phyloP scores from a whole-genome alignment of 495 filamentous ascomycete genomes.

The Xylaria palmicola region DNA sequence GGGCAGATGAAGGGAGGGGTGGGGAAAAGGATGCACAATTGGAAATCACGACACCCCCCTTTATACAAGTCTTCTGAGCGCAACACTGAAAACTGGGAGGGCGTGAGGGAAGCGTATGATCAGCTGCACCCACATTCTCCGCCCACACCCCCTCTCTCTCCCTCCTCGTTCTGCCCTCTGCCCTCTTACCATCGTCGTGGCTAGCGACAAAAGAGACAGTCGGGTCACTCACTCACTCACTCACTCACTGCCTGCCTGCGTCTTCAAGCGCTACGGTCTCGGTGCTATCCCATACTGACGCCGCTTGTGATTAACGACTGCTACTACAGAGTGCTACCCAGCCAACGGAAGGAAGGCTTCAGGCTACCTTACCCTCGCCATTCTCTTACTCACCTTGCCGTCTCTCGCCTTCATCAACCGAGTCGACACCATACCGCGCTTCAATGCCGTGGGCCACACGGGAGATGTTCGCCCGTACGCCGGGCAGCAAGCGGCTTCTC shows the following conservation, averaged over 20 bases:
- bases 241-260: too few relatives aligned
- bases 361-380: too few relatives aligned
- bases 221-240: too few relatives aligned
- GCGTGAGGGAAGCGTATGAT: slow-evolving; percentile 15
- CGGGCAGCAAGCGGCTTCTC: not conserved
- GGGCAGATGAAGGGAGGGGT: not conserved
- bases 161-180: not conserved
- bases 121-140: slow-evolving; percentile 13
- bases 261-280: too few relatives aligned
- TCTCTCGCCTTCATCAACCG: not conserved
- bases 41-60: slow-evolving; percentile 18
- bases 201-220: not conserved
- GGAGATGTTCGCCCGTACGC: not conserved
- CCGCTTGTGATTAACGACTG: too few relatives aligned
- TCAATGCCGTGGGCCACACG: not conserved
- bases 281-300: too few relatives aligned
- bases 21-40: slow-evolving; percentile 17
- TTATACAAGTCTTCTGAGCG: slow-evolving; percentile 6
- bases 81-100: not conserved
- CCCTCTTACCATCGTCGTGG: not conserved
- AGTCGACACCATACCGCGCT: not conserved
- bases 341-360: not conserved
- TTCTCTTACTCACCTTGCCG: not conserved
- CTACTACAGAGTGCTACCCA: not conserved
- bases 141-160: slow-evolving; percentile 7